Percentiles rank a stretch among this genome's conserved stretches.
Conservation (phyloP, 83 land plant genomes). For the Isoetes engelmannii region DNA sequence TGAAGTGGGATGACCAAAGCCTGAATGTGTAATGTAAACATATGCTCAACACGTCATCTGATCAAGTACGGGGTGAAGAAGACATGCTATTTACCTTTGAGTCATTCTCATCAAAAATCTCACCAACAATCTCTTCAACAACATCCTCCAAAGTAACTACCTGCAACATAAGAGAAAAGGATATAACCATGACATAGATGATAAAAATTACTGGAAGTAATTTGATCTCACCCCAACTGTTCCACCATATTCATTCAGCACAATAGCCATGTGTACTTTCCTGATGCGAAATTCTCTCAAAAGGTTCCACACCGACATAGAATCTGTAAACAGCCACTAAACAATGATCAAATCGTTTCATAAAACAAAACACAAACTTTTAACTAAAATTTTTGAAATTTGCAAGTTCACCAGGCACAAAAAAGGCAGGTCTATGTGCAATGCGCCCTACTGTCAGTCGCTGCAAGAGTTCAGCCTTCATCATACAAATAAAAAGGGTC, state of each 20-base stretch:
- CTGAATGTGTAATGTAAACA: constrained; percentile 1
- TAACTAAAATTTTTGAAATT: not conserved
- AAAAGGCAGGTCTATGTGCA: constrained; percentile 94
- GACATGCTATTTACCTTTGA: constrained; percentile 57
- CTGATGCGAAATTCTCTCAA: constrained; percentile 94
- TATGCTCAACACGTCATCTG: not conserved
- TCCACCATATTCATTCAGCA: constrained; percentile 98
- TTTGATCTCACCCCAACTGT: constrained; percentile 73
- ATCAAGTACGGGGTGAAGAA: not conserved
- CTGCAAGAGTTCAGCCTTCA: constrained; percentile 52
- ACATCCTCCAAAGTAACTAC: constrained; percentile 93
- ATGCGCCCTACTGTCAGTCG: constrained; percentile 57
- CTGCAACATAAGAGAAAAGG: constrained; percentile 27
- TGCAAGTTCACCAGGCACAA: constrained; percentile 70
- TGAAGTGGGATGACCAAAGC: not conserved
- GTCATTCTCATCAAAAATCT: constrained; percentile 96
- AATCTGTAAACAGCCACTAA: constrained; percentile 49
- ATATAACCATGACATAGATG: not conserved
- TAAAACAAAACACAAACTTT: not conserved
- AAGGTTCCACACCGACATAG: constrained; percentile 97
- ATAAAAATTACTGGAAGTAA: not conserved
- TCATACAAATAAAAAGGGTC: not conserved
- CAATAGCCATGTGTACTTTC: constrained; percentile 99
- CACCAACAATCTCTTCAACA: constrained; percentile 99
- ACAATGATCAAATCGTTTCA: not conserved